phyloP scores from a whole-genome alignment of 2,329 filamentous ascomycete genomes.

The Colletotrichum eremochloae region DNA sequence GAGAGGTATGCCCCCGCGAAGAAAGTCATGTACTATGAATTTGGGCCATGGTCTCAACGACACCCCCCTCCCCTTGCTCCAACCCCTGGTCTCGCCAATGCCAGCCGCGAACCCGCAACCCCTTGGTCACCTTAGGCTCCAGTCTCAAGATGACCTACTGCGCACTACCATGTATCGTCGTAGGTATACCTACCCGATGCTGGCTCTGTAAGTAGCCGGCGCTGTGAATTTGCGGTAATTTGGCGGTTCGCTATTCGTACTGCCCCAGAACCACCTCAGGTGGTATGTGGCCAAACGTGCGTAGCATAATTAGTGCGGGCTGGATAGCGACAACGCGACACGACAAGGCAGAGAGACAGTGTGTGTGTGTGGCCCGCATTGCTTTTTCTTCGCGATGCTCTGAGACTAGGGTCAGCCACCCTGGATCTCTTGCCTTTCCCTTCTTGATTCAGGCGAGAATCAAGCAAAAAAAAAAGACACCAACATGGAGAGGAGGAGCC shows the following conservation, averaged over 20 bases:
- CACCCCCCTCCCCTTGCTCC: slow-evolving; percentile 1
- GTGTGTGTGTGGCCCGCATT: slow-evolving; percentile 14
- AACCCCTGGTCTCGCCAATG: slow-evolving; percentile 12
- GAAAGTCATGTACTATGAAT: not conserved
- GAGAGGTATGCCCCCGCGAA: slow-evolving; percentile 4
- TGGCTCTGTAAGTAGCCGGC: slow-evolving; percentile 6
- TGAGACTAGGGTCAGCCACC: slow-evolving; percentile 41
- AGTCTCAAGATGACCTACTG: slow-evolving; percentile 29
- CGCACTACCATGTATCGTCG: slow-evolving; percentile 21
- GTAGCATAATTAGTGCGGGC: slow-evolving; percentile 19
- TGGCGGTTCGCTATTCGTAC: not conserved
- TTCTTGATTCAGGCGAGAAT: slow-evolving; percentile 33
- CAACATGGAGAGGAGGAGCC: not conserved
- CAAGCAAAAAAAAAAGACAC: slow-evolving; percentile 14
- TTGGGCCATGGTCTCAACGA: slow-evolving; percentile 6
- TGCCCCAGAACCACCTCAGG: not conserved
- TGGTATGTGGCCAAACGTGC: slow-evolving; percentile 7
- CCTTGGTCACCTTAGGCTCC: slow-evolving; percentile 6
- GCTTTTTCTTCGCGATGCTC: slow-evolving; percentile 38
- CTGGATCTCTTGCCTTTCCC: slow-evolving; percentile 29
- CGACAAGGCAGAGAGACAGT: slow-evolving; percentile 9
- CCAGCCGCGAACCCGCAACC: slow-evolving; percentile 3
- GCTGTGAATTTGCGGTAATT: slow-evolving; percentile 22
- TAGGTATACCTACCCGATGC: slow-evolving; percentile 5
- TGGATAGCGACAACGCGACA: slow-evolving; percentile 1